phyloP scores from a whole-genome alignment of 305 asterid genomes.

The Fraxinus latifolia region DNA sequence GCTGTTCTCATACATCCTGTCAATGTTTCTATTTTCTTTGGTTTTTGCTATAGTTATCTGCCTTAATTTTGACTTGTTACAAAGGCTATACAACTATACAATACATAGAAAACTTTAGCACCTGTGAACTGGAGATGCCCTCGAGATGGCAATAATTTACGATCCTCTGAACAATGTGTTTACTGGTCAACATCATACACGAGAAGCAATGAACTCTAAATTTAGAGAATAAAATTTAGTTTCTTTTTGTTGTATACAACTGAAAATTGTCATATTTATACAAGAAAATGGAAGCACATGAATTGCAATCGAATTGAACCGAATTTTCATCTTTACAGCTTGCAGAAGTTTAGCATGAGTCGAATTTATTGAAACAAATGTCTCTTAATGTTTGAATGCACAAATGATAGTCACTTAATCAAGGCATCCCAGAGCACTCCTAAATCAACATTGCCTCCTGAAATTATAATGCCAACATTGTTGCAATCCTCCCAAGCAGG shows the following conservation, averaged over 20 bases:
- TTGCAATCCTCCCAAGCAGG: constrained; percentile 50
- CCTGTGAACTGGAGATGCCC: not conserved
- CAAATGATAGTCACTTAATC: constrained; percentile 22
- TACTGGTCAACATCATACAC: not conserved
- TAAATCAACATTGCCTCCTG: constrained; percentile 92
- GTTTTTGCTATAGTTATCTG: not conserved
- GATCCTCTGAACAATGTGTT: not conserved
- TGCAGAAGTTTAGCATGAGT: not conserved
- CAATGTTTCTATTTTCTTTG: not conserved
- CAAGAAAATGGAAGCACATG: not conserved
- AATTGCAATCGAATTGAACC: not conserved
- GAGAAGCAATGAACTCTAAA: not conserved
- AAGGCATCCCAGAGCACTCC: constrained; percentile 73
- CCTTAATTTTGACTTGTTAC: not conserved
- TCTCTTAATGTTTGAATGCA: not conserved
- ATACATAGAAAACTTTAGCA: not conserved
- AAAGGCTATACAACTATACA: not conserved
- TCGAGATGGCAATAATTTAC: not conserved
- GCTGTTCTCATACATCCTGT: not conserved
- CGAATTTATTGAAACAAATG: not conserved
- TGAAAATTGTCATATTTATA: not conserved
- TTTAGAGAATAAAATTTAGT: not conserved
- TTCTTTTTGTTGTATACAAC: not conserved
- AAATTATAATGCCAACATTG: constrained; percentile 65
- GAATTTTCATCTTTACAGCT: not conserved